Evolutionary conservation across 2,329 filamentous ascomycete species (phyloP).

Genomic region (Hypoxylon sp.): DNA sequence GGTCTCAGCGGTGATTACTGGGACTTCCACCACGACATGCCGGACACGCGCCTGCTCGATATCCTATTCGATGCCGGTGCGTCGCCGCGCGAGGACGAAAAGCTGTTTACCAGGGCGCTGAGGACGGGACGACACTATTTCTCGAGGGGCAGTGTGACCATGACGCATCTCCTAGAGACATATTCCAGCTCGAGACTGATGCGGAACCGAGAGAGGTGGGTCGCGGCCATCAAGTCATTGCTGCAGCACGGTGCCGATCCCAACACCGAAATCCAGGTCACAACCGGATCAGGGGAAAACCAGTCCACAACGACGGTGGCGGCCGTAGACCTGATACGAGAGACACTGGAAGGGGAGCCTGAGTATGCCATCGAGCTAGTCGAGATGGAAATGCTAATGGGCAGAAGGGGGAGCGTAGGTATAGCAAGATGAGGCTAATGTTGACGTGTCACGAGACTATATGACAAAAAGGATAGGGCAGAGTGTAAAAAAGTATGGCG

Average conservation of each 20-base stretch:
- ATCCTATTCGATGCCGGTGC: constrained; percentile 52
- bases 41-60: constrained; percentile 51
- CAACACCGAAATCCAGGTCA: constrained; percentile 49
- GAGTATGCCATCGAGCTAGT: constrained; percentile 54
- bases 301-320: constrained; percentile 47
- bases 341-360: constrained; percentile 54
- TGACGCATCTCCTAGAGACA: constrained; percentile 53
- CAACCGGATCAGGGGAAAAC: constrained; percentile 47
- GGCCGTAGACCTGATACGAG: constrained; percentile 52
- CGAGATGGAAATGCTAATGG: constrained; percentile 52
- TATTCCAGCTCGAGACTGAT: constrained; percentile 52
- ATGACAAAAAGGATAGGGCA: constrained; percentile 8
- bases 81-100: constrained; percentile 45
- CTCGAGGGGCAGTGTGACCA: constrained; percentile 51
- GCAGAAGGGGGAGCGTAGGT: constrained; percentile 50
- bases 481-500: background rate
- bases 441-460: constrained; percentile 22
- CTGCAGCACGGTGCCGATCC: constrained; percentile 53
- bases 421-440: constrained; percentile 45
- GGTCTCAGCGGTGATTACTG: constrained; percentile 53
- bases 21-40: constrained; percentile 56
- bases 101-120: constrained; percentile 50
- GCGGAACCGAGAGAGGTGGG: constrained; percentile 54
- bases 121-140: constrained; percentile 53
- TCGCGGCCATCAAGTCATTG: constrained; percentile 51